Conservation (phyloP, 2,329 filamentous ascomycete species). For the Cordyceps sp. region DNA sequence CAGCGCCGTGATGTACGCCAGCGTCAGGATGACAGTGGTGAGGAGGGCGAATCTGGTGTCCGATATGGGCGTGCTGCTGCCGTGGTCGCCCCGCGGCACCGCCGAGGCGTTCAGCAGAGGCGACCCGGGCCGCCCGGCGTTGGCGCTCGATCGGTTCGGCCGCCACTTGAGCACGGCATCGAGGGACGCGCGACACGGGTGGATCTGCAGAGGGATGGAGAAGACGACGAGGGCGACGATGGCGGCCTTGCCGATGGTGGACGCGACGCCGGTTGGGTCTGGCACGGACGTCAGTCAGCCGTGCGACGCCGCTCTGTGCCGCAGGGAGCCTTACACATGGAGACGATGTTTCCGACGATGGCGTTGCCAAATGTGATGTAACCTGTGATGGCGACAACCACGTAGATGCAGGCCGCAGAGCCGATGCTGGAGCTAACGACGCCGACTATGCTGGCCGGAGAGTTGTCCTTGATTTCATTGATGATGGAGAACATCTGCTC, state of each 20-base stretch:
- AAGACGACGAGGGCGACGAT: constrained; percentile 96
- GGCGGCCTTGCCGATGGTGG: constrained; percentile 84
- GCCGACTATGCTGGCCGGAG: constrained; percentile 53
- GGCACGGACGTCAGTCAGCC: constrained; percentile 6
- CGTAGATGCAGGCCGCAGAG: constrained; percentile 70
- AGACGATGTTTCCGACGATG: constrained; percentile 82
- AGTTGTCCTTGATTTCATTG: constrained; percentile 82
- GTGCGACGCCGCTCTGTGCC: background rate
- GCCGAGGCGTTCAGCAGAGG: constrained; percentile 22
- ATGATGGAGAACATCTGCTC: constrained; percentile 91
- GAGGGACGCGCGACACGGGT: constrained; percentile 87
- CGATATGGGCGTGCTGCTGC: constrained; percentile 49
- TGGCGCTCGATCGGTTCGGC: constrained; percentile 32
- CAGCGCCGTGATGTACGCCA: constrained; percentile 78
- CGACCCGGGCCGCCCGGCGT: constrained; percentile 20
- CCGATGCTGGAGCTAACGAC: constrained; percentile 79
- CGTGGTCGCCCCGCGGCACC: constrained; percentile 29
- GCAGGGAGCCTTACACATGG: constrained; percentile 51
- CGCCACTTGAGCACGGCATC: constrained; percentile 93
- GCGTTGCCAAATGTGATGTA: constrained; percentile 90
- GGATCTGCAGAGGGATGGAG: constrained; percentile 86
- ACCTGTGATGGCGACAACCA: constrained; percentile 84
- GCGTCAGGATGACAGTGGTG: constrained; percentile 68
- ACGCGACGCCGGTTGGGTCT: constrained; percentile 40
- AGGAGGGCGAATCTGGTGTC: constrained; percentile 81